These are phyloP conservation scores for Lanmaoa pseudosensibilis DNA, from an alignment of 768 basidiomycete species.

Conservation along the genomic window DNA sequence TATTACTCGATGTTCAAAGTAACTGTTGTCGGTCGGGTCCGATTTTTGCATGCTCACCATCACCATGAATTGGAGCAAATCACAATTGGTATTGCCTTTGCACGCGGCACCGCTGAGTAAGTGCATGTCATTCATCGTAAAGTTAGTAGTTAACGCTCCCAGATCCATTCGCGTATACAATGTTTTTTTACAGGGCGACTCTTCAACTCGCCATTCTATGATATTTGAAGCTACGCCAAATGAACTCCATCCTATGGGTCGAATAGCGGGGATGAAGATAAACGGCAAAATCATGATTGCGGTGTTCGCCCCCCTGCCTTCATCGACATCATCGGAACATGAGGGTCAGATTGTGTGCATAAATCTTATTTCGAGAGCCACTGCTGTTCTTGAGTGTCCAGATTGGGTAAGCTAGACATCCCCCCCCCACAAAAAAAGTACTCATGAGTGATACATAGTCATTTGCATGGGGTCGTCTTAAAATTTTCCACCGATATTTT, in stretches of 20 bases:
- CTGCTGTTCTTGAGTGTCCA: constrained; percentile 15
- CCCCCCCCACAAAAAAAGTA: neutral
- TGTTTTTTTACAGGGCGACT: constrained; percentile 13
- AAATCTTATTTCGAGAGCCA: constrained; percentile 16
- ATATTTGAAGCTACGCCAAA: constrained; percentile 18
- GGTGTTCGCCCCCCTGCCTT: constrained; percentile 10
- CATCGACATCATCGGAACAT: neutral
- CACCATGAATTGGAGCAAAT: constrained; percentile 18
- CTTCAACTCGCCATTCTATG: constrained; percentile 1
- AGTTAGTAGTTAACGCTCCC: neutral
- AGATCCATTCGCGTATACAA: constrained; percentile 29
- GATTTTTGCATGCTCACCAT: constrained; percentile 37
- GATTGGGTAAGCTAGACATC: constrained; percentile 16
- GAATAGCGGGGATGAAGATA: constrained; percentile 21
- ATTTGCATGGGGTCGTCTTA: constrained; percentile 13
- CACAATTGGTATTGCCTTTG: constrained; percentile 23
- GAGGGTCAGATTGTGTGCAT: constrained; percentile 19
- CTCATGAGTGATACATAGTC: constrained; percentile 13
- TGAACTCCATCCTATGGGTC: constrained; percentile 19
- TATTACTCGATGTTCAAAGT: constrained; percentile 29
- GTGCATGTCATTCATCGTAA: neutral
- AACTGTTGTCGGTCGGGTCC: constrained; percentile 32
- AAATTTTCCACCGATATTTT: constrained; percentile 12
- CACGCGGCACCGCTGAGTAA: constrained; percentile 18
- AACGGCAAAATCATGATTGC: constrained; percentile 22